Base-by-base conservation (phyloP, 345 rosid genomes). In the Carallia brachiata region DNA sequence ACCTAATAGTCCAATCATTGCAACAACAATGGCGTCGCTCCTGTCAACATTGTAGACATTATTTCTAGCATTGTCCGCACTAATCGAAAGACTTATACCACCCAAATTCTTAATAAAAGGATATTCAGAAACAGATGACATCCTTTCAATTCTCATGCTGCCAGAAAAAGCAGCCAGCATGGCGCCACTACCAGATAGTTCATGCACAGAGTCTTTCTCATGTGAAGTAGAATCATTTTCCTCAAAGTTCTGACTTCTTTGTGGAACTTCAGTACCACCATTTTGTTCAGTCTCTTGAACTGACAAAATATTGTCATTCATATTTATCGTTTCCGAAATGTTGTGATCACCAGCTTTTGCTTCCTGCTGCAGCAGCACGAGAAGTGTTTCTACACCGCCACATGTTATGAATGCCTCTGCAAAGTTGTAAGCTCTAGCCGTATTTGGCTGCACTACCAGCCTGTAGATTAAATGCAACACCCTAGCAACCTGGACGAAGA, bases 331-430 rank as follows among this genome's bases (percentile, higher is more conserved):
- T 65, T 81, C 91, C 68, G 72, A 69, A 78, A 83, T 56, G 64
- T 60, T 62, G 48, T 70, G 77, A 70, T 96, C 96, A 23, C 97
- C 96, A 80, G 83, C 83, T 83, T 90, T 92, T 68, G 91, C 98
- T 88, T 96, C 98, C 69, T 88, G 84, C 71, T 96, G 99, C 79
- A 96, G 86, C 75, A 96, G 81, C 70, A 96, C 98, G 77, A 96
- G 98, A 84, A 96, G 97, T 32, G 94, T 89, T 80, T 96, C 99
- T 81, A 92, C 80, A 62, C 99, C 99, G 77, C 96, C 99, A 57
- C 89, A 83, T 77, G 79, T 75, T 73, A 96, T 81, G 78, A 92
- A 92, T 72, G 87, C 90, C 79, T 85, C 94, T 0, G 96, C 87
- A 86, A 92, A 92, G 62, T 74, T 74, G 65, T 81, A 76, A 78